Base-by-base conservation (phyloP, 2,329 filamentous ascomycete genomes). In the Volutella citrinella region DNA sequence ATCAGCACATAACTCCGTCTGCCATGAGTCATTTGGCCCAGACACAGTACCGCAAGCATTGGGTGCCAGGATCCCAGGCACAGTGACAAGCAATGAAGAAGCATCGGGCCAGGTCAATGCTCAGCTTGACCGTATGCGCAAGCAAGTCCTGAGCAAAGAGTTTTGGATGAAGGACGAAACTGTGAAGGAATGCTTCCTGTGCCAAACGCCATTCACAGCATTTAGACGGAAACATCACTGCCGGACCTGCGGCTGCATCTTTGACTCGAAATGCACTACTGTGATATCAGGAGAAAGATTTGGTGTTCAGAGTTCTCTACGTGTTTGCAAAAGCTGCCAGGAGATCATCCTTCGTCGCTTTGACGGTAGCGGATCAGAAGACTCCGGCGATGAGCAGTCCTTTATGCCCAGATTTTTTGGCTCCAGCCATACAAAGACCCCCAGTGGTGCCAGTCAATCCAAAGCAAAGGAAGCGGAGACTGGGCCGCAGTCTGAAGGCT, bases 101-200 rank as follows among this genome's bases (percentile, higher is more conserved):
- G 73, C 71, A 6, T 72, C 74, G 3, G 78, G 78, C 39, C 67
- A 70, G 30, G 77, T 82, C 38, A 81, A 69, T 49, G 73, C 76
- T 8, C 73, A 76, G 34, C 64, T 84, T 7, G 78, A 79, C 30
- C 82, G 85, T 48, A 84, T 95, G 70, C 80, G 84, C 43, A 86
- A 87, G 52, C 89, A 91, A 54, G 82, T 98, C 7, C 67, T 97
- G 27, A 95, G 87, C 58, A 93, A 90, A 54, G 90, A 97, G 49
- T 97, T 95, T 51, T 97, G 91, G 93, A 98, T 98, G 93, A 87
- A 89, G 40, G 93, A 98, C 57, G 93, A 97, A 55, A 96, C 94
- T 43, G 94, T 91, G 40, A 97, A 95, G 57, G 91, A 96, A 52
- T 98, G 93, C 55, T 98, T 96, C 57, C 78, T 87, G 27, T 98